Evolutionary conservation across 169 alveolate species (phyloP), one percentile per base, ranked within the genome.

Genomic region (Plasmodium gaboni): DNA sequence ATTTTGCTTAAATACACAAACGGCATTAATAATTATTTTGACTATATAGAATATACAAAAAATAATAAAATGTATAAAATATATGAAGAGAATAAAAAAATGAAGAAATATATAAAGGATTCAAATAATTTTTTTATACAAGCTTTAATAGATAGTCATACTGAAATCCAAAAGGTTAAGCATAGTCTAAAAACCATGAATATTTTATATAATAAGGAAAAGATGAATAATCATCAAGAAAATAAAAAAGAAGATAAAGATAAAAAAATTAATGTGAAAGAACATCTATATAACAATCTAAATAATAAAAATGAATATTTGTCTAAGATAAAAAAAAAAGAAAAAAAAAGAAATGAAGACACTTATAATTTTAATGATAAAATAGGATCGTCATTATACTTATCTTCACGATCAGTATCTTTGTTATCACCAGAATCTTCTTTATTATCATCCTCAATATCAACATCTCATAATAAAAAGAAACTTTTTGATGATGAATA

Each of bases 1-100:
- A 78, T 78, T 24, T 9, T 78, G 26, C 70, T 51, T 32, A 78
- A 78, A 53, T 78, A 78, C 22, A 65, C 71, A 22, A 28, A 5
- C 12, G 89, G 89, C 1, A 50, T 78, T 5, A 78, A 78, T 78
- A 68, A 78, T 44, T 78, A 65, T 57, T 69, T 78, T 13, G 89
- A 78, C 10, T 65, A 64, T 1, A 69, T 65, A 2, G 89, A 78
- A 50, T 44, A 48, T 8, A 64, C 78, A 19, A 78, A 65, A 44
- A 32, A 57, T 57, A 78, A 65, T 78, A 63, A 51, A 55, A 46
- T 32, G 12, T 78, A 78, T 59, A 65, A 63, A 28, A 57, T 78
- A 8, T 78, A 78, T 48, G 89, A 78, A 44, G 89, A 78, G 55
- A 78, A 78, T 51, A 78, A 78, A 57, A 78, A 65, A 69, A 8